Percentiles rank a stretch among this genome's conserved stretches.
phyloP scores from a whole-genome alignment of 1,284 basidiomycete genomes.

The Coniferiporia sulphurascens region DNA sequence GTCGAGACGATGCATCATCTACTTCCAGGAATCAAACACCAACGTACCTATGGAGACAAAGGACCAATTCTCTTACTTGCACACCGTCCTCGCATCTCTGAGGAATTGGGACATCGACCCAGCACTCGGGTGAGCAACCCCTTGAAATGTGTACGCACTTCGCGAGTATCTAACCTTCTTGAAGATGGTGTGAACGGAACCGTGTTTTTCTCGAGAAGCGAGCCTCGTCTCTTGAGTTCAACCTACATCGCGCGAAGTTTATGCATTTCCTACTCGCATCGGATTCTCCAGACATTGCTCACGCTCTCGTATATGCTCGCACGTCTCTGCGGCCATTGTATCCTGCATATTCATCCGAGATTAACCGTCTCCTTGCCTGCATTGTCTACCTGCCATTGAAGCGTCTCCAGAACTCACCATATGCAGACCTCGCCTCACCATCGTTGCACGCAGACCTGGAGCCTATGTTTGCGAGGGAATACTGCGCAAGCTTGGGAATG shows the following conservation, averaged over 20 bases:
- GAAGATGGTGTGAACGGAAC: constrained; percentile 74
- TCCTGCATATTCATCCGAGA: constrained; percentile 56
- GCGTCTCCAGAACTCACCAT: constrained; percentile 63
- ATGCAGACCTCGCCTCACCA: constrained; percentile 66
- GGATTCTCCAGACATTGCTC: constrained; percentile 45
- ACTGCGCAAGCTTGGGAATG: constrained; percentile 83
- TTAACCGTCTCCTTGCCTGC: constrained; percentile 75
- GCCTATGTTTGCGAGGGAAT: constrained; percentile 83
- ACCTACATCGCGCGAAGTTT: constrained; percentile 84
- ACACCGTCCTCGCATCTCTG: constrained; percentile 69
- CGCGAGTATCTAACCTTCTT: constrained; percentile 12
- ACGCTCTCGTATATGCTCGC: constrained; percentile 75
- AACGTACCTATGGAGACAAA: constrained; percentile 54
- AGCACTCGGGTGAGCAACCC: constrained; percentile 62
- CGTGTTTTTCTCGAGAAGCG: constrained; percentile 60
- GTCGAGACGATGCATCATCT: background rate
- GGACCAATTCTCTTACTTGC: constrained; percentile 64
- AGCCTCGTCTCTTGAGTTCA: constrained; percentile 77
- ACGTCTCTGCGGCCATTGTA: constrained; percentile 66
- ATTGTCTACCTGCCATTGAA: constrained; percentile 66
- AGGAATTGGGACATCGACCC: constrained; percentile 60
- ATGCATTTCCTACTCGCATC: constrained; percentile 64
- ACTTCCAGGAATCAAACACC: constrained; percentile 62
- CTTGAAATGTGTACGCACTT: constrained; percentile 8
- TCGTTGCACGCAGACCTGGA: constrained; percentile 72